Base-by-base conservation (phyloP, 2,329 filamentous ascomycete species). In the Scolecobasidium constrictum region DNA sequence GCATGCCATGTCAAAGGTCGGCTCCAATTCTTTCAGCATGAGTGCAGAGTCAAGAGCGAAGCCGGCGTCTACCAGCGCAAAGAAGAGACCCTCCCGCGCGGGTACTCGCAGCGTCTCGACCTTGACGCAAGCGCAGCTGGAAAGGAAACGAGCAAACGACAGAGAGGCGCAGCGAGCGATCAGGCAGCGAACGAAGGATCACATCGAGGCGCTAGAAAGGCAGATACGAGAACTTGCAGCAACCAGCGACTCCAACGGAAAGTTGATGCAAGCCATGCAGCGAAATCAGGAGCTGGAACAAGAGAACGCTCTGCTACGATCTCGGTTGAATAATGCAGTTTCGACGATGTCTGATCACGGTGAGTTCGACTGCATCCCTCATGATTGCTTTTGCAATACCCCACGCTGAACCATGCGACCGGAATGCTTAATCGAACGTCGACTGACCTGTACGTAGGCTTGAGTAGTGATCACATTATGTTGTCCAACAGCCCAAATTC, bases 151-250 rank as follows among this genome's bases (percentile, higher is more conserved):
- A 46, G 73, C 73, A 47, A 77, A 77, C 55, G 73, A 77, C 54
- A 65, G 73, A 47, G 73, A 77, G 56, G 73, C 73, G 42, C 73
- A 77, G 53, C 65, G 73, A 49, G 73, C 72, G 38, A 77, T 76
- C 49, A 69, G 73, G 21, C 71, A 75, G 52, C 60, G 73, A 47
- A 77, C 72, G 34, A 76, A 73, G 49, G 71, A 75, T 49, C 72
- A 75, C 53, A 76, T 76, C 47, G 72, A 77, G 48, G 62, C 60
- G 20, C 64, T 77, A n/a, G 72, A 77, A 50, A 60, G 64, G 38
- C 68, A 71, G 45, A 67, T 76, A 37, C 65, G 64, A 35, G 72
- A 75, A 36, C 60, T 77, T 38, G 68, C 63, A 38, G 57, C 65
- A 9, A 66, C 65, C 42, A 60, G 65, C 22, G 69, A 75, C 35